Evolutionary conservation across 805 yeast species (phyloP).

Genomic region (Kockiozyma suomiensis): DNA sequence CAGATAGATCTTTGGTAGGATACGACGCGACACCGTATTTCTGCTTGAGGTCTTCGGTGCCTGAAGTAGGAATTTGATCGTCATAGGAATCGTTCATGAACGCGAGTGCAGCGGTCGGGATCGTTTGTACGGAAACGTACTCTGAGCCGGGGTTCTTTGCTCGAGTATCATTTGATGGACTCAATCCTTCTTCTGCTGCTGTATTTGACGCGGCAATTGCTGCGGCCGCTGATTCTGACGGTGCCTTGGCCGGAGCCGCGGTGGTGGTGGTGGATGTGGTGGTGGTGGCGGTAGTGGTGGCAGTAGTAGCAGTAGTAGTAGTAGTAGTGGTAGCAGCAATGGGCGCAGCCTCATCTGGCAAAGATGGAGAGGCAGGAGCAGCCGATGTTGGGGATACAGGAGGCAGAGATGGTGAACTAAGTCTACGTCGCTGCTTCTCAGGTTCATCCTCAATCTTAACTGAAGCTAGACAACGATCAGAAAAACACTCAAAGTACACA

Average conservation of each 20-base stretch:
- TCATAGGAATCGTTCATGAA: conserved; percentile 17
- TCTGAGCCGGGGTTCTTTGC: conserved; percentile 30
- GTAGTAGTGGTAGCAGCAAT: not conserved
- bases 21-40: conserved; percentile 89
- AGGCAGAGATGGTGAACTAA: not conserved
- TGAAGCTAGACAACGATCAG: not conserved
- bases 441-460: not conserved
- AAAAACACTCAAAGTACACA: not conserved
- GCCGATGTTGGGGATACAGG: not conserved
- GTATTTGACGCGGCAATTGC: not conserved
- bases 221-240: not conserved
- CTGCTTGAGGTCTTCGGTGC: conserved; percentile 70
- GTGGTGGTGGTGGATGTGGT: not conserved
- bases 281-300: not conserved
- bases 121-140: conserved; percentile 30
- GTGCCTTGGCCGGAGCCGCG: not conserved
- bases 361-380: not conserved
- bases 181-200: not conserved
- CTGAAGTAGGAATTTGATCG: conserved; percentile 55
- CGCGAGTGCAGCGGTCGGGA: conserved; percentile 31
- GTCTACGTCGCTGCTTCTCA: not conserved
- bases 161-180: not conserved
- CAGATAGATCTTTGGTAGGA: conserved; percentile 75
- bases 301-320: not conserved
- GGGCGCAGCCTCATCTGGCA: not conserved